These are phyloP conservation scores for Calonectria ilicicola DNA, from an alignment of 2,329 filamentous ascomycete species.

Conservation along the genomic window DNA sequence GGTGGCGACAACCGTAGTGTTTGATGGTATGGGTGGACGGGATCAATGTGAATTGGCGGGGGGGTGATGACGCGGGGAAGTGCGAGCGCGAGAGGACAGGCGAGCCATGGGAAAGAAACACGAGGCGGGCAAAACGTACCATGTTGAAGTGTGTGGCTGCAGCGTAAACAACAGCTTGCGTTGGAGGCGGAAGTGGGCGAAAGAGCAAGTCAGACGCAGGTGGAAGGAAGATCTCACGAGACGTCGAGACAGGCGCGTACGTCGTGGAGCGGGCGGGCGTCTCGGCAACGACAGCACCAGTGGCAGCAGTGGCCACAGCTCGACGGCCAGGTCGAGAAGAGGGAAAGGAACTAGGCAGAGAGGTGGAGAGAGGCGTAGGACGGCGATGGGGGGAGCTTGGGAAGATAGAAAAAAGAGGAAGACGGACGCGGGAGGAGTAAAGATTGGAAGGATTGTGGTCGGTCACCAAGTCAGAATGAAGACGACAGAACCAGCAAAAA, in stretches of 20 bases:
- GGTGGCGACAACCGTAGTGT: slow-evolving; percentile 22
- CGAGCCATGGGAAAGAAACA: slow-evolving; percentile 4
- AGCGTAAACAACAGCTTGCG: slow-evolving; percentile 16
- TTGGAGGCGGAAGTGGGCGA: background rate
- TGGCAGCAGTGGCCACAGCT: slow-evolving; percentile 18
- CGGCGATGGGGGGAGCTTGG: slow-evolving; percentile 3
- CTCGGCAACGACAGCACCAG: slow-evolving; percentile 25
- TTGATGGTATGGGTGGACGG: slow-evolving; percentile 11
- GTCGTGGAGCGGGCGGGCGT: slow-evolving; percentile 12
- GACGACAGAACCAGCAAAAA: slow-evolving; percentile 12
- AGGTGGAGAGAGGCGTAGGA: background rate
- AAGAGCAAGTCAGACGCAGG: slow-evolving; percentile 5
- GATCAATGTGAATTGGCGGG: slow-evolving; percentile 25
- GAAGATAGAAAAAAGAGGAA: slow-evolving; percentile 11
- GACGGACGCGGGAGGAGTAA: slow-evolving; percentile 18
- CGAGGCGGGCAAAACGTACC: slow-evolving; percentile 32
- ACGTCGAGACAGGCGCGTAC: slow-evolving; percentile 15
- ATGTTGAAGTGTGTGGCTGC: slow-evolving; percentile 35
- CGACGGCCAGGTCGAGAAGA: slow-evolving; percentile 15
- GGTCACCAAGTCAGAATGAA: slow-evolving; percentile 13
- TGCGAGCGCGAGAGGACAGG: background rate
- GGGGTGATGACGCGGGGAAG: slow-evolving; percentile 35
- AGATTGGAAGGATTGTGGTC: slow-evolving; percentile 9
- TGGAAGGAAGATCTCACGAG: slow-evolving; percentile 19
- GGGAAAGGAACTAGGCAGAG: slow-evolving; percentile 10